Evolutionary conservation across 805 yeast genomes (phyloP), one percentile per base, ranked within the genome.

Genomic region (Candida chauliodis): DNA sequence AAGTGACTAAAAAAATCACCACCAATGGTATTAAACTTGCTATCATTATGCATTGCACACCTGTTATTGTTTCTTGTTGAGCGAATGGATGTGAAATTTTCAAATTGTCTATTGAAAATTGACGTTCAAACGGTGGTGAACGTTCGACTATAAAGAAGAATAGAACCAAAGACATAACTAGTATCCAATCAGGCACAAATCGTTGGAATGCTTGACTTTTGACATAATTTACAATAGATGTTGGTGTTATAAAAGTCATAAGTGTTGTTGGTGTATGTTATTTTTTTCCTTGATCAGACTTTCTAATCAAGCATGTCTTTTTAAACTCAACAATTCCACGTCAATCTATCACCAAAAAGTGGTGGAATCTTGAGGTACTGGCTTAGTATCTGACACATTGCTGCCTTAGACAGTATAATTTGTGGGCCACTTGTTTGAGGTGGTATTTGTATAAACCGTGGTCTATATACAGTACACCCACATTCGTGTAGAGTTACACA

Each of bases 61-160:
- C 62, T 9, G 61, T 48, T 22, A 66, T 66, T 10, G 68, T 45
- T 42, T 65, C 70, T 2, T 34, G 22, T 1, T 29, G 34, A 3
- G 66, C 55, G 36, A 61, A 64, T 6, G 70, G 70, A 45, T 65
- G 69, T 25, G 62, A 56, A 29, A 66, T 54, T 8, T 61, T 42
- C 6, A 49, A 47, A 42, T 66, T 69, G 20, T 47, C 41, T 16
- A 61, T 38, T 18, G 55, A 53, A 41, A 66, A 66, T 42, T 66
- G 66, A 34, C 70, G 52, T 23, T 48, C 37, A 40, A 64, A 66
- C 8, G 71, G 71, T 37, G 37, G 44, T 4, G 66, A 56, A 7
- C 44, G 44, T 38, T 66, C 68, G 5, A 65, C 61, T 9, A 62
- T 49, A 14, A 45, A 23, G 37, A 60, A 53, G 40, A 64, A 64